phyloP scores from a whole-genome alignment of 805 yeast genomes.

The Nakazawaea holstii region DNA sequence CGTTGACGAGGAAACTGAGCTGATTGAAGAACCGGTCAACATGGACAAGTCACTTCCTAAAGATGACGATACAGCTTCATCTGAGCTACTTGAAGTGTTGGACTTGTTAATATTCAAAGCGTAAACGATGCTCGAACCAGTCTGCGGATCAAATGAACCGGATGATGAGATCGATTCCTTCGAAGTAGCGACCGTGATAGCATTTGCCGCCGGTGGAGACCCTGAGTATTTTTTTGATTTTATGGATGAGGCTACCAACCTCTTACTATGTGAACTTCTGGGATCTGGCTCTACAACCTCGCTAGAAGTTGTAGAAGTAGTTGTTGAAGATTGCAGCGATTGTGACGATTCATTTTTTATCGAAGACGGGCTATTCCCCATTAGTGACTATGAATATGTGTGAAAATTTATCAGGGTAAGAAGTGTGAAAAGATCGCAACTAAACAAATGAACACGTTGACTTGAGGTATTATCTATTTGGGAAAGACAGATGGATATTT shows the following conservation, averaged over 20 bases:
- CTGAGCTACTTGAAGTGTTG: slow-evolving; percentile 3
- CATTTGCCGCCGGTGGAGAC: not conserved
- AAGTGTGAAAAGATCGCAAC: too few species aligned
- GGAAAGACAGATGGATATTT: too few species aligned
- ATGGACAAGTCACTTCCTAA: slow-evolving; percentile 38
- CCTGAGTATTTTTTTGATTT: not conserved
- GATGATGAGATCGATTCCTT: slow-evolving; percentile 3
- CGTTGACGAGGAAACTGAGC: slow-evolving; percentile 18
- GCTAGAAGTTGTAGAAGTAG: slow-evolving; percentile 1
- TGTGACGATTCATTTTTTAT: slow-evolving; percentile 9
- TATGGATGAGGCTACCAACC: slow-evolving; percentile 10
- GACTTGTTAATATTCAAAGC: slow-evolving; percentile 19
- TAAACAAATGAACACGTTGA: too few species aligned
- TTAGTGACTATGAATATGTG: not conserved
- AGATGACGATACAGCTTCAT: slow-evolving; percentile 29
- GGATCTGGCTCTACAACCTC: slow-evolving; percentile 10
- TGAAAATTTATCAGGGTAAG: not conserved
- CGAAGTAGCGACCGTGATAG: not conserved
- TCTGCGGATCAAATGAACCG: slow-evolving; percentile 30
- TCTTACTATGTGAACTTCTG: slow-evolving; percentile 5
- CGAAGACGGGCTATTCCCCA: slow-evolving; percentile 13
- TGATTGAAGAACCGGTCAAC: slow-evolving; percentile 22
- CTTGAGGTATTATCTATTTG: too few species aligned
- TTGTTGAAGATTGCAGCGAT: not conserved
- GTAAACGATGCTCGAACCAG: slow-evolving; percentile 41